Conservation (phyloP, 768 basidiomycete species). For the Holtermannia corniformis region DNA sequence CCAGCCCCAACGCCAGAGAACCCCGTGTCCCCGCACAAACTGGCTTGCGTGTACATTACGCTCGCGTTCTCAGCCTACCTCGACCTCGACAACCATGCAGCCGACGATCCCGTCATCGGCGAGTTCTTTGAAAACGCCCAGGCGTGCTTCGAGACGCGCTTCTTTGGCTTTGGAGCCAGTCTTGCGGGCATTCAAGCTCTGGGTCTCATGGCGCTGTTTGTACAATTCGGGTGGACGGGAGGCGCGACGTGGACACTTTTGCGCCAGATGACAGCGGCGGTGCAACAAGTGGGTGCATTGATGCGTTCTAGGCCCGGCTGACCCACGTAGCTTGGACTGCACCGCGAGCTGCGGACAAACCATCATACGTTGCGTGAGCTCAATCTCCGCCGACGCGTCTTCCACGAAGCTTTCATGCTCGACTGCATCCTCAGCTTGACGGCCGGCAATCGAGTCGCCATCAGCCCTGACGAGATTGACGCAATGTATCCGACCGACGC, state of each 20-base stretch:
- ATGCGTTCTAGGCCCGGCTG: constrained; percentile 3
- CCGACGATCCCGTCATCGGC: constrained; percentile 18
- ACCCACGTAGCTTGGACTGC: constrained; percentile 20
- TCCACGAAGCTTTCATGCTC: constrained; percentile 27
- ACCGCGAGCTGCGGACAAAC: constrained; percentile 22
- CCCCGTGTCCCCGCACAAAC: constrained; percentile 32
- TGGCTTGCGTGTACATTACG: constrained; percentile 31
- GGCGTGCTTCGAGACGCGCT: constrained; percentile 31
- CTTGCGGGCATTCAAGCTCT: constrained; percentile 34
- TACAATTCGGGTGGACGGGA: constrained; percentile 33
- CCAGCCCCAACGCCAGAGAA: constrained; percentile 27
- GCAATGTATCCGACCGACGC: constrained; percentile 15
- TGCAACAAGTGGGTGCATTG: constrained; percentile 10
- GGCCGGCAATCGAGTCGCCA: constrained; percentile 28
- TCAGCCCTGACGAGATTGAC: constrained; percentile 25
- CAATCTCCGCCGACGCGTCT: constrained; percentile 27
- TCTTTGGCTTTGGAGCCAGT: constrained; percentile 26
- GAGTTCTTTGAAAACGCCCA: constrained; percentile 30
- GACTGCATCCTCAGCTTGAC: constrained; percentile 33
- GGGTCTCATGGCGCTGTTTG: constrained; percentile 25
- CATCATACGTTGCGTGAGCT: constrained; percentile 26
- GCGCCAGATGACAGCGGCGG: constrained; percentile 25
- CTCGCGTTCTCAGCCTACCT: constrained; percentile 27
- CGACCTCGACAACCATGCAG: constrained; percentile 9
- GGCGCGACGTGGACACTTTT: constrained; percentile 10